A percentile compares a stretch with the other conserved stretches of the same genome.
Conservation (phyloP, 768 basidiomycete genomes). For the Hortiboletus campestris region DNA sequence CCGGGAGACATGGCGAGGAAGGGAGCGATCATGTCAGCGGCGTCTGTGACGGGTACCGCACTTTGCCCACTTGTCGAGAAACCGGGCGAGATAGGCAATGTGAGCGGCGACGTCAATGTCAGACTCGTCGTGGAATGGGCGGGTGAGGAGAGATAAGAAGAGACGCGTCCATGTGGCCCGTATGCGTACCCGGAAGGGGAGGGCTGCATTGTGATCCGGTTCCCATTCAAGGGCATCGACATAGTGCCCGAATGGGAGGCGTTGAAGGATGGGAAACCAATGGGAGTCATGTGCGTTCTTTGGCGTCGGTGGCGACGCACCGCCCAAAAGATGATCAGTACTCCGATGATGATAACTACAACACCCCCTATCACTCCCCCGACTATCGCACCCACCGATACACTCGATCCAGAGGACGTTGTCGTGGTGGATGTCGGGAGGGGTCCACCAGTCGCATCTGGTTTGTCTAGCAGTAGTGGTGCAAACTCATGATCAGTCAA, state of each 20-base stretch:
- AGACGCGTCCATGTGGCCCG: neutral
- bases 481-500: neutral
- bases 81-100: neutral
- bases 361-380: conserved; percentile 25
- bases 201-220: neutral
- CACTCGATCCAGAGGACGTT: conserved; percentile 8
- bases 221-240: neutral
- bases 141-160: conserved; percentile 3
- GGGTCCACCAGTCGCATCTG: conserved; percentile 19
- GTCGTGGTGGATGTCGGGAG: conserved; percentile 4
- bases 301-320: conserved; percentile 13
- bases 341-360: conserved; percentile 13
- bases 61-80: neutral
- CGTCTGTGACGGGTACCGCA: conserved; percentile 11
- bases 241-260: neutral
- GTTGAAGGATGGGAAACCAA: neutral
- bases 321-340: conserved; percentile 8
- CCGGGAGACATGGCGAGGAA: conserved; percentile 14
- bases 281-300: neutral
- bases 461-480: neutral
- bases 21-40: conserved; percentile 23
- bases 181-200: neutral
- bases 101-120: neutral
- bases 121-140: conserved; percentile 14
- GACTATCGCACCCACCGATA: conserved; percentile 13